Base-by-base conservation (phyloP, 371 early-diverging fungal genomes). In the Mortierella sp. region DNA sequence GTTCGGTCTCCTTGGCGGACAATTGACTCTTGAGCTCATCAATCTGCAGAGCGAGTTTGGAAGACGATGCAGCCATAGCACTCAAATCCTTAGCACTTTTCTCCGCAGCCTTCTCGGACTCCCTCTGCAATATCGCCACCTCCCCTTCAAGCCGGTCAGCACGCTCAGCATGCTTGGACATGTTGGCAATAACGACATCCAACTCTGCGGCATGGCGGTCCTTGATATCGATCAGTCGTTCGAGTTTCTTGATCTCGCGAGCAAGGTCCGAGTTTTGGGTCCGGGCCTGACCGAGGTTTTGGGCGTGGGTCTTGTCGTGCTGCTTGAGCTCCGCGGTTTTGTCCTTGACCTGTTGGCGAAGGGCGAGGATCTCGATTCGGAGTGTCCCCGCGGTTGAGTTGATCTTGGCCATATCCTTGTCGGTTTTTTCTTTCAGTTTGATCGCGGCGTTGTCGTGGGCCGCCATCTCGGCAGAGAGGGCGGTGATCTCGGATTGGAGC, bases 311-410 rank as follows among this genome's bases (percentile, higher is more conserved):
- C 55, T 78, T 72, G 40, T 73, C 73, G 11, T 26, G 34, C 16
- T 51, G 37, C 24, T 74, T 79, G 57, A 79, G 57, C 24, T 73
- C 74, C 40, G n/a, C 2, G 37, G 54, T 59, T 57, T 54, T 71
- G 67, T 64, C 72, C 67, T 71, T 72, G 72, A 80, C 48, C 37
- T 80, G 80, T 21, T 80, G 75, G 2, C 75, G 75, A 14, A 80
- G 55, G 0, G 43, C 76, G 0, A 44, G n/a, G 26, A 71, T 55
- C 69, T 80, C 80, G 48, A 37, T 72, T 34, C 71, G 71, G 46
- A 80, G 72, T 19, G 71, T 72, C 0, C 64, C 67, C 11, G 46
- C 72, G 0, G 11, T 72, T 3, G 80, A 64, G 19, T 48, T 48
- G 57, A 80, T 59, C 57, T 72, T 75, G n/a, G 46, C 28, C 11